phyloP scores from a whole-genome alignment of 768 basidiomycete genomes.

The Pisolithus tinctorius region DNA sequence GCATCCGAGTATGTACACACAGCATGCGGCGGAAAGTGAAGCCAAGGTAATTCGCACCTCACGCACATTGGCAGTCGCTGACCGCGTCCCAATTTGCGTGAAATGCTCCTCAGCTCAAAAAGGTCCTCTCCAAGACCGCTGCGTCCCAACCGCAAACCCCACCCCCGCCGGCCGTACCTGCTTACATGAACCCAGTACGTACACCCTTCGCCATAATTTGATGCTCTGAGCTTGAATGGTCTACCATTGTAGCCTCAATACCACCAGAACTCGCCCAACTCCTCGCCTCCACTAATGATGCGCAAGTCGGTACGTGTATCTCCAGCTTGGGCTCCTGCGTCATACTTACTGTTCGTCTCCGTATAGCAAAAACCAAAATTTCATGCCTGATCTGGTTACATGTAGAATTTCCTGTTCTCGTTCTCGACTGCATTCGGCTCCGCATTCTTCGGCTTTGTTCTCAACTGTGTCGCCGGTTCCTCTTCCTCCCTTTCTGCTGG shows the following conservation, averaged over 20 bases:
- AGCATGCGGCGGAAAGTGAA: conserved; percentile 64
- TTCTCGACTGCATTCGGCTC: background rate
- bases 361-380: conserved; percentile 31
- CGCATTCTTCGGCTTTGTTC: background rate
- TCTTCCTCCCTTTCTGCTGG: conserved; percentile 7
- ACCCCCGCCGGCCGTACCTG: conserved; percentile 18
- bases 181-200: conserved; percentile 35
- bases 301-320: conserved; percentile 38
- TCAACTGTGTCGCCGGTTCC: background rate
- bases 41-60: conserved; percentile 48
- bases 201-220: background rate
- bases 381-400: conserved; percentile 16
- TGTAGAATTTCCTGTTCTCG: conserved; percentile 1
- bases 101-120: conserved; percentile 41
- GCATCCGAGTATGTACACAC: conserved; percentile 65
- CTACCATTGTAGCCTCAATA: conserved; percentile 25
- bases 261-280: conserved; percentile 30
- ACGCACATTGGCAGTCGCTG: background rate
- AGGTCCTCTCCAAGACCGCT: conserved; percentile 51
- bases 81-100: conserved; percentile 7
- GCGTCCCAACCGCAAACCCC: conserved; percentile 29
- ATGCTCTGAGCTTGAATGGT: background rate
- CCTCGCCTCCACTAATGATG: conserved; percentile 50
- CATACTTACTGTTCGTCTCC: background rate
- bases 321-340: background rate